Percentiles rank a stretch among this genome's conserved stretches.
Conservation (phyloP, 805 yeast species). For the Metschnikowia lochheadii region DNA sequence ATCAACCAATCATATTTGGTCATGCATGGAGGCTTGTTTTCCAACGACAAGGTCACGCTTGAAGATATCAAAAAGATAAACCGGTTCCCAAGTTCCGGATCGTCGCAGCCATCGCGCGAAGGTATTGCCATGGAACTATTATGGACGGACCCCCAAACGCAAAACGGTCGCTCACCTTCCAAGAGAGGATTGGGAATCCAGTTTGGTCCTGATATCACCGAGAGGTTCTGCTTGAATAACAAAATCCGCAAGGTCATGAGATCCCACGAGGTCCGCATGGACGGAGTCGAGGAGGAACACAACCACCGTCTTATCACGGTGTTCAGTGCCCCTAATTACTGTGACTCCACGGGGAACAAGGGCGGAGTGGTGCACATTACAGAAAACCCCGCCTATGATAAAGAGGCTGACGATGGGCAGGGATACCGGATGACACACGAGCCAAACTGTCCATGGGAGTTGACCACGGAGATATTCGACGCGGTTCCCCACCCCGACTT, state of each 20-base stretch:
- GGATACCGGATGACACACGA: constrained; percentile 37
- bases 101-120: constrained; percentile 79
- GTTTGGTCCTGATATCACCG: constrained; percentile 95
- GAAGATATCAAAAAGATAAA: constrained; percentile 71
- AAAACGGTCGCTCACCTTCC: constrained; percentile 76
- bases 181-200: constrained; percentile 95
- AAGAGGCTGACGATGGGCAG: constrained; percentile 42
- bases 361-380: constrained; percentile 85
- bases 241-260: constrained; percentile 76
- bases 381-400: constrained; percentile 42
- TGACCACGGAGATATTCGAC: constrained; percentile 58
- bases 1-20: constrained; percentile 76
- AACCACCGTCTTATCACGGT: constrained; percentile 83
- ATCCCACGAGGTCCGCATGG: constrained; percentile 93
- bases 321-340: constrained; percentile 97
- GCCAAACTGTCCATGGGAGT: constrained; percentile 39
- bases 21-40: constrained; percentile 94
- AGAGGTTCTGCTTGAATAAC: constrained; percentile 67
- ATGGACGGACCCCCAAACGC: constrained; percentile 94
- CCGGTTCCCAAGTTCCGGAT: constrained; percentile 50
- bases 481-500: constrained; percentile 90
- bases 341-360: constrained; percentile 85
- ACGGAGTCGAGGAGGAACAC: constrained; percentile 86
- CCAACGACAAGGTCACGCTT: constrained; percentile 65
- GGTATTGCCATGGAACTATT: constrained; percentile 94